Conservation (phyloP, 768 basidiomycete genomes). For the Mycena amicta region DNA sequence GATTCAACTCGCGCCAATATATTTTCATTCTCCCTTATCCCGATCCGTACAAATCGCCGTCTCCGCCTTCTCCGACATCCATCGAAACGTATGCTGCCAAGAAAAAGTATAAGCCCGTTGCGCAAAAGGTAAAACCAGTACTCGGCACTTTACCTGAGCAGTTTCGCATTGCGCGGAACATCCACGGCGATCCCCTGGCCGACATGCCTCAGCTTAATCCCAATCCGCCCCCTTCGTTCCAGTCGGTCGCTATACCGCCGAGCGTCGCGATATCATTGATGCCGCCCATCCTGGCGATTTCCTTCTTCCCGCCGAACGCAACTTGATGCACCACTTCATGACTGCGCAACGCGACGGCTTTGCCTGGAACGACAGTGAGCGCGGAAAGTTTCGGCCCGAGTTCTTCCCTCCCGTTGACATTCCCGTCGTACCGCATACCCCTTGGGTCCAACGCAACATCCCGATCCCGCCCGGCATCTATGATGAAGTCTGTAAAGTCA, state of each 20-base stretch:
- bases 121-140: constrained; percentile 19
- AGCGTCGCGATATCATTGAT: constrained; percentile 8
- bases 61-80: too few species aligned
- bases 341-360: constrained; percentile 16
- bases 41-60: too few species aligned
- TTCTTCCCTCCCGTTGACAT: constrained; percentile 25
- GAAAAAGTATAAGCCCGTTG: constrained; percentile 27
- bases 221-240: constrained; percentile 3
- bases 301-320: constrained; percentile 17
- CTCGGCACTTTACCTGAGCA: constrained; percentile 16
- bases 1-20: constrained; percentile 2
- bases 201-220: constrained; percentile 8
- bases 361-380: constrained; percentile 23
- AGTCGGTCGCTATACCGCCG: constrained; percentile 7
- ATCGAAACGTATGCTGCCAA: constrained; percentile 2
- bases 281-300: constrained; percentile 8
- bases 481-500: not conserved
- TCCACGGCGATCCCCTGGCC: constrained; percentile 14
- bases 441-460: constrained; percentile 20
- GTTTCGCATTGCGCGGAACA: constrained; percentile 16
- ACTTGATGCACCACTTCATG: constrained; percentile 13
- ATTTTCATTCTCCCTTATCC: not conserved
- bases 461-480: constrained; percentile 1
- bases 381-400: constrained; percentile 22
- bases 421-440: constrained; percentile 23